phyloP scores from a whole-genome alignment of 176 grass and related monocot species.

The Tillandsia fasciculata region DNA sequence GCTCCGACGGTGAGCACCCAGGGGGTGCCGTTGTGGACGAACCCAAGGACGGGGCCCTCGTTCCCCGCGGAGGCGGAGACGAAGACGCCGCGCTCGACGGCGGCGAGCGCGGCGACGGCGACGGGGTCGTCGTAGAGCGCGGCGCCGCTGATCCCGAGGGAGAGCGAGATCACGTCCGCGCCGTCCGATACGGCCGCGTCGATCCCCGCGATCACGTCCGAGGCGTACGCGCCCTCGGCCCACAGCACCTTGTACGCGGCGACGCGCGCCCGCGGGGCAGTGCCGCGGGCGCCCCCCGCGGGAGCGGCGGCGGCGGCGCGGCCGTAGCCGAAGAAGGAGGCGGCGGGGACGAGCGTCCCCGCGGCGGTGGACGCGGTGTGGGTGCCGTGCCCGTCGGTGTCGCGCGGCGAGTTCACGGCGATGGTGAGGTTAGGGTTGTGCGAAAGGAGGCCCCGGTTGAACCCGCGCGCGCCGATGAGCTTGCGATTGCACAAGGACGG shows the following conservation, averaged over 20 bases:
- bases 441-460: conserved; percentile 44
- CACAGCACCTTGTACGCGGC: conserved; percentile 71
- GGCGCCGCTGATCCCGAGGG: conserved; percentile 23
- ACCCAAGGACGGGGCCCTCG: neutral
- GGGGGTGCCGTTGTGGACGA: conserved; percentile 48
- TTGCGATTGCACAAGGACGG: conserved; percentile 53
- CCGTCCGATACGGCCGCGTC: conserved; percentile 54
- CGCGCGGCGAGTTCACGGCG: conserved; percentile 45
- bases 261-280: conserved; percentile 41
- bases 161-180: conserved; percentile 63
- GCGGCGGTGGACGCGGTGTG: conserved; percentile 59
- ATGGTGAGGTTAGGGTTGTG: conserved; percentile 31
- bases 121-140: conserved; percentile 48
- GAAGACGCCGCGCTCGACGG: conserved; percentile 36
- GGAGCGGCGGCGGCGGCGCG: conserved; percentile 20
- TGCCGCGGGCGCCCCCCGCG: conserved; percentile 26
- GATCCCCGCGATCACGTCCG: conserved; percentile 50
- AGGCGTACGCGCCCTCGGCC: conserved; percentile 23
- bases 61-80: conserved; percentile 39
- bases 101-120: conserved; percentile 38
- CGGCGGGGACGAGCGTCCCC: conserved; percentile 29
- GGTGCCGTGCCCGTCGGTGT: conserved; percentile 57
- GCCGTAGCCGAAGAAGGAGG: conserved; percentile 63
- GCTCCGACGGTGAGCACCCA: conserved; percentile 58
- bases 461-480: conserved; percentile 60